phyloP scores from a whole-genome alignment of 805 yeast genomes.

The Candida insectalens region DNA sequence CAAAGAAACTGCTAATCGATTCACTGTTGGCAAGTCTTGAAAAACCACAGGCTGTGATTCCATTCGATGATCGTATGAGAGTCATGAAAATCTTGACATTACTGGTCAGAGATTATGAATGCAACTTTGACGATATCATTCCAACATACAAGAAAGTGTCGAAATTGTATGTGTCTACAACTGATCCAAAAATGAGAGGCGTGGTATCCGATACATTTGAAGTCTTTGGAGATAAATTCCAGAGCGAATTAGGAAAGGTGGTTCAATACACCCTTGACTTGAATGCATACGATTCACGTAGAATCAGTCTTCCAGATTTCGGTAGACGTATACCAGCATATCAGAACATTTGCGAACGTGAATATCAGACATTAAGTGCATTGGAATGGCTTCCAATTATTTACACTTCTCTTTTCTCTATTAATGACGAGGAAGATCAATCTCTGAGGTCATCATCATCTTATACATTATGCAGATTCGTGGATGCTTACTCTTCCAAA shows the following conservation, averaged over 20 bases:
- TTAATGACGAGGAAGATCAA: constrained; percentile 70
- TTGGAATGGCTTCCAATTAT: constrained; percentile 76
- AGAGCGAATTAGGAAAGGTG: constrained; percentile 31
- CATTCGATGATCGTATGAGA: constrained; percentile 41
- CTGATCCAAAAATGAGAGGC: constrained; percentile 53
- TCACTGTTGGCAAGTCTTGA: constrained; percentile 55
- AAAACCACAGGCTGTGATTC: constrained; percentile 43
- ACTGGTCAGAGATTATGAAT: constrained; percentile 42
- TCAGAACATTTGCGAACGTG: constrained; percentile 48
- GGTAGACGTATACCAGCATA: constrained; percentile 65
- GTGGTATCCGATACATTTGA: constrained; percentile 51
- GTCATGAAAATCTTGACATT: constrained; percentile 48
- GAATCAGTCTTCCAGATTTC: constrained; percentile 71
- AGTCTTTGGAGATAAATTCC: constrained; percentile 47
- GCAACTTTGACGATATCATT: constrained; percentile 39
- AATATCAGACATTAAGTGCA: constrained; percentile 33
- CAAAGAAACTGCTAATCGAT: constrained; percentile 41
- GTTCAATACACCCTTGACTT: constrained; percentile 49
- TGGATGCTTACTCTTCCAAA: constrained; percentile 41
- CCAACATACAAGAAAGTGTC: constrained; percentile 21
- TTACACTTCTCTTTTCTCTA: constrained; percentile 55
- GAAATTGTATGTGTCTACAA: constrained; percentile 44
- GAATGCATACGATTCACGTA: constrained; percentile 54
- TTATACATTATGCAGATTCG: constrained; percentile 48
- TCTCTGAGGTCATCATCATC: constrained; percentile 74